These are phyloP conservation scores for Pichia sp. DNA, from an alignment of 1,139 yeast species.

Conservation along the genomic window DNA sequence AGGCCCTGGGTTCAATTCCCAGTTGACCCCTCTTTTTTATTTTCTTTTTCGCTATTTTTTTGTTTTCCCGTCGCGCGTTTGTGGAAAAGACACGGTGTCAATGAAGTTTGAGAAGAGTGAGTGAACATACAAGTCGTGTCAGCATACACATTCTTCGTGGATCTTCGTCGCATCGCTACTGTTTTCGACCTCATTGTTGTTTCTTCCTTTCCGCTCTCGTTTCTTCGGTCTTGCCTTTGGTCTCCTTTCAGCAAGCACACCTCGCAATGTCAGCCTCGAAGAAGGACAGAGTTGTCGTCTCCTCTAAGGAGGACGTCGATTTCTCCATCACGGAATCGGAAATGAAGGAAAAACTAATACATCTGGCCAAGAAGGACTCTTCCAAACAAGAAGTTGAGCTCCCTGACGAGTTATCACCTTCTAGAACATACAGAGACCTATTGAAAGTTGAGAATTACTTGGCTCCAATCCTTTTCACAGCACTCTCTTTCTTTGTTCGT, in stretches of 20 bases:
- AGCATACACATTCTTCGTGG: no score
- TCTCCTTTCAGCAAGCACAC: no score
- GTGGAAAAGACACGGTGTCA: no score
- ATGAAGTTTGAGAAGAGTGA: no score
- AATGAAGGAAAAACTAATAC: conserved; percentile 24
- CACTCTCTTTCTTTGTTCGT: conserved; percentile 42
- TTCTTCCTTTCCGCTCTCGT: no score
- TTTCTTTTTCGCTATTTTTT: no score
- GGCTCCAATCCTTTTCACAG: conserved; percentile 42
- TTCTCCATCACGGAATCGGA: conserved; percentile 20
- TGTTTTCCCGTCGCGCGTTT: no score
- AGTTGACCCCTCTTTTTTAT: conserved; percentile 29
- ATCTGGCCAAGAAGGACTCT: conserved; percentile 42
- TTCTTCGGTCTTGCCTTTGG: no score
- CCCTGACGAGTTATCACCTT: conserved; percentile 24
- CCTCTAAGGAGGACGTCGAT: conserved; percentile 5
- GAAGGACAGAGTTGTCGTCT: background rate
- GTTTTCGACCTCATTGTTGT: no score
- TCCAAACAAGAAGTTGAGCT: conserved; percentile 33
- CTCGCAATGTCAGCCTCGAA: background rate
- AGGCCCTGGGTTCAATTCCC: conserved; percentile 31
- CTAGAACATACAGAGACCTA: conserved; percentile 12
- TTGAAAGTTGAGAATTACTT: conserved; percentile 21
- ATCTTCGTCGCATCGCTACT: no score
- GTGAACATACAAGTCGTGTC: no score